A percentile compares a stretch with the other conserved stretches of the same genome.
These are phyloP conservation scores for Penicillium verrucosum DNA, from an alignment of 2,329 filamentous ascomycete species.

Conservation along the genomic window DNA sequence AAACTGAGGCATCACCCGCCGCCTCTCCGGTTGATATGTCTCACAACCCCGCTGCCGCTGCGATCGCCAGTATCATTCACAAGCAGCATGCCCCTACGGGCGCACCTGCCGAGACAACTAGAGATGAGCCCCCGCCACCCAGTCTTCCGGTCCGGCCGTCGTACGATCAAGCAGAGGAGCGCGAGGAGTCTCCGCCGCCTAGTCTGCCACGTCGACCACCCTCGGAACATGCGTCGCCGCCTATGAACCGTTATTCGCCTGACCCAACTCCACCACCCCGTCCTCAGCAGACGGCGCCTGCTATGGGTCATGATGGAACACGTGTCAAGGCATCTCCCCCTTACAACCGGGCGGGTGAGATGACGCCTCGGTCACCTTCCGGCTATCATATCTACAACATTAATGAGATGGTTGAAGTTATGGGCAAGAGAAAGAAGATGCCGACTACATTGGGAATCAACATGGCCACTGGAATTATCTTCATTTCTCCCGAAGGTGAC, in stretches of 20 bases:
- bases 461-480: constrained; percentile 78
- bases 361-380: constrained; percentile 61
- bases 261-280: constrained; percentile 46
- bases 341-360: constrained; percentile 51
- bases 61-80: constrained; percentile 51
- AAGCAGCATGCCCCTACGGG: constrained; percentile 36
- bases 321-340: constrained; percentile 54
- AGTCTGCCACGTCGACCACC: constrained; percentile 61
- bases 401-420: constrained; percentile 93
- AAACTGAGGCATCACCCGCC: constrained; percentile 25
- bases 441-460: constrained; percentile 96
- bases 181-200: constrained; percentile 41
- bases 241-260: constrained; percentile 58
- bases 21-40: constrained; percentile 44
- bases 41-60: constrained; percentile 55
- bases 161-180: constrained; percentile 62
- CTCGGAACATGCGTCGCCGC: constrained; percentile 54
- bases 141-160: constrained; percentile 45
- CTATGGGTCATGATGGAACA: constrained; percentile 38
- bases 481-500: constrained; percentile 84
- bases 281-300: constrained; percentile 9
- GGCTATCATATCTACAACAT: constrained; percentile 95
- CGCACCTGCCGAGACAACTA: constrained; percentile 26
- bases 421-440: constrained; percentile 98
- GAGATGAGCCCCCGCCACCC: constrained; percentile 36